These are phyloP conservation scores for Dendrobium catenatum DNA, from an alignment of 106 monocot genomes.

Conservation along the genomic window DNA sequence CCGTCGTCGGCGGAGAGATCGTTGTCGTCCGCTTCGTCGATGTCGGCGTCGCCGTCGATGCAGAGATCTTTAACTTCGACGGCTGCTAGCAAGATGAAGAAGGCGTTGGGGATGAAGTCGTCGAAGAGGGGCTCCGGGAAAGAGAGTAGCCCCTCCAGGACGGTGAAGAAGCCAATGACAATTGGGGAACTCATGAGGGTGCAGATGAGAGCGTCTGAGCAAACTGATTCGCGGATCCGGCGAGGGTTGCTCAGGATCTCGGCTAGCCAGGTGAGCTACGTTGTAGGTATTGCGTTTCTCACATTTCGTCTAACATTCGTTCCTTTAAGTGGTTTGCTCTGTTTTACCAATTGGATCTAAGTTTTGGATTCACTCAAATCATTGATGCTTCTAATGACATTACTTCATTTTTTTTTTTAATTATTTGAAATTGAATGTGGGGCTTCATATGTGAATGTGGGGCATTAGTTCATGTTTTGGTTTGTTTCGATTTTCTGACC, in stretches of 20 bases:
- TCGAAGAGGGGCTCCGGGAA: constrained; percentile 31
- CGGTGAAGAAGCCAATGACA: constrained; percentile 35
- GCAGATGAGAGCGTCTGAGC: constrained; percentile 76
- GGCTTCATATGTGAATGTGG: no score
- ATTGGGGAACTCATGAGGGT: constrained; percentile 73
- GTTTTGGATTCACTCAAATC: not conserved
- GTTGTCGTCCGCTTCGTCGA: constrained; percentile 20
- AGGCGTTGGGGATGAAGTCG: constrained; percentile 76
- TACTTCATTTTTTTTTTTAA: not conserved
- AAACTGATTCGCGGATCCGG: constrained; percentile 73
- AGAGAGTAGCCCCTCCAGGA: constrained; percentile 23
- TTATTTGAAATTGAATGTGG: not conserved
- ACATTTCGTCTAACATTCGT: not conserved
- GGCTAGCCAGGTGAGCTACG: constrained; percentile 53
- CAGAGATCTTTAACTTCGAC: constrained; percentile 75
- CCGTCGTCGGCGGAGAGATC: constrained; percentile 17
- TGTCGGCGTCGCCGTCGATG: constrained; percentile 29
- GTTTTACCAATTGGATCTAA: not conserved
- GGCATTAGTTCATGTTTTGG: not conserved
- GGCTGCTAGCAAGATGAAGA: constrained; percentile 92
- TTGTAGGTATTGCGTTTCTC: not conserved
- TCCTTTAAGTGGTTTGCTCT: not conserved
- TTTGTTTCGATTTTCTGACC: not conserved
- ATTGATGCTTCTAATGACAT: not conserved
- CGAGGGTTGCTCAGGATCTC: constrained; percentile 68